Evolutionary conservation across 176 grass and related monocot species (phyloP).

Genomic region (Alloteropsis semialata): DNA sequence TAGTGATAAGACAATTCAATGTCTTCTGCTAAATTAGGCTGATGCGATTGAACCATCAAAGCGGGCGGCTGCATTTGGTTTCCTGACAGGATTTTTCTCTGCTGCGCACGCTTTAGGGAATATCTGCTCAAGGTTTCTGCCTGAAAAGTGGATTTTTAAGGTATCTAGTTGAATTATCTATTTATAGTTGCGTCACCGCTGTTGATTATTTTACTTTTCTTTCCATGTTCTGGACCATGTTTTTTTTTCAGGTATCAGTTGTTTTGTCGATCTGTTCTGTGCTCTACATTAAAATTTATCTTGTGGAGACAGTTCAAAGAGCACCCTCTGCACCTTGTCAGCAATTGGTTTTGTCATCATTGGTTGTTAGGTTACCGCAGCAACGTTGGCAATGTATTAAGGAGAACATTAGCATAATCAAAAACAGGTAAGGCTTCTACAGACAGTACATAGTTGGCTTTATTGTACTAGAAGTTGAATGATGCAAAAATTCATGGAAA

Average conservation of each 20-base stretch:
- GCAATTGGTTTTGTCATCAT: conserved; percentile 35
- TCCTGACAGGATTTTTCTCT: conserved; percentile 66
- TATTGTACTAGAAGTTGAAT: neutral
- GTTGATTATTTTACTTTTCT: neutral
- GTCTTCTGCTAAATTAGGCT: conserved; percentile 36
- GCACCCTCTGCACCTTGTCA: conserved; percentile 26
- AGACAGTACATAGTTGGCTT: neutral
- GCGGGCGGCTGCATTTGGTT: conserved; percentile 61
- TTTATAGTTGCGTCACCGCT: neutral
- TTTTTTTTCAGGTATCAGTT: conserved; percentile 55
- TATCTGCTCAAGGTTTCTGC: conserved; percentile 56
- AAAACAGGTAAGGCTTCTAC: conserved; percentile 40
- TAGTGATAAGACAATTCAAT: neutral
- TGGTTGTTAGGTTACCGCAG: conserved; percentile 36
- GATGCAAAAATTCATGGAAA: neutral
- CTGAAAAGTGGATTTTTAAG: conserved; percentile 74
- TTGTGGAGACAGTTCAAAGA: conserved; percentile 55
- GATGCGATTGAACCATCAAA: conserved; percentile 55
- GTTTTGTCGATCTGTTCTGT: conserved; percentile 40
- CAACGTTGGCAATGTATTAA: conserved; percentile 55
- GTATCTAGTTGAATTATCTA: conserved; percentile 22
- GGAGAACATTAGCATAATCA: conserved; percentile 47
- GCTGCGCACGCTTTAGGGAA: conserved; percentile 61
- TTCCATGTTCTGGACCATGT: neutral
- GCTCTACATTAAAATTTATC: conserved; percentile 74